Evolutionary conservation across 805 yeast species (phyloP).

Genomic region (Suhomyces sp.): DNA sequence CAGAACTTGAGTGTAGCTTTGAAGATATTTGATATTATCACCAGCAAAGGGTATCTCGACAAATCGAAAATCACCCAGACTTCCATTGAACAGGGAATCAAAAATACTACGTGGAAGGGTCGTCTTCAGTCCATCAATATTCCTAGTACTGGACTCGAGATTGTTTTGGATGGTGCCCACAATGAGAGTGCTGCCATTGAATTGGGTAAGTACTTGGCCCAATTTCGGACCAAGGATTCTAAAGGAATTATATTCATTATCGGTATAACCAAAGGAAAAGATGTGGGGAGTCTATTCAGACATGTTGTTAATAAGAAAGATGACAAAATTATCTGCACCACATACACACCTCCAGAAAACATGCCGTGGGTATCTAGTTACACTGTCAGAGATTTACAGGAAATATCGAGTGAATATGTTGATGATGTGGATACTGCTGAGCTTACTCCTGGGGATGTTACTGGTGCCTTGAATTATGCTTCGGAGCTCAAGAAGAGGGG

Average conservation of each 20-base stretch:
- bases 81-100: slow-evolving; percentile 51
- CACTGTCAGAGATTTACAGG: slow-evolving; percentile 29
- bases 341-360: slow-evolving; percentile 70
- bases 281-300: slow-evolving; percentile 48
- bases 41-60: too few relatives aligned
- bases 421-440: slow-evolving; percentile 18
- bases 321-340: slow-evolving; percentile 62
- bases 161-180: slow-evolving; percentile 90
- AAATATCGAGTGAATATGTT: slow-evolving; percentile 20
- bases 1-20: slow-evolving; percentile 71
- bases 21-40: slow-evolving; percentile 45
- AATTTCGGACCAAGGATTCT: slow-evolving; percentile 14
- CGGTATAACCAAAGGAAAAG: slow-evolving; percentile 77
- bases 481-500: slow-evolving; percentile 8
- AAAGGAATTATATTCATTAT: slow-evolving; percentile 56
- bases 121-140: slow-evolving; percentile 55
- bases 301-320: slow-evolving; percentile 43
- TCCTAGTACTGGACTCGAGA: slow-evolving; percentile 20
- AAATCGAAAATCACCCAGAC: slow-evolving; percentile 31
- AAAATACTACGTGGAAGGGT: slow-evolving; percentile 77
- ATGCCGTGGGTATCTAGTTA: slow-evolving; percentile 90
- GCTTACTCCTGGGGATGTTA: slow-evolving; percentile 11
- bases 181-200: slow-evolving; percentile 83
- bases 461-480: slow-evolving; percentile 14
- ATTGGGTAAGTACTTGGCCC: slow-evolving; percentile 52